A percentile compares a stretch with the other conserved stretches of the same genome.
phyloP scores from a whole-genome alignment of 2,329 filamentous ascomycete species.

The Cytospora schulzeri region DNA sequence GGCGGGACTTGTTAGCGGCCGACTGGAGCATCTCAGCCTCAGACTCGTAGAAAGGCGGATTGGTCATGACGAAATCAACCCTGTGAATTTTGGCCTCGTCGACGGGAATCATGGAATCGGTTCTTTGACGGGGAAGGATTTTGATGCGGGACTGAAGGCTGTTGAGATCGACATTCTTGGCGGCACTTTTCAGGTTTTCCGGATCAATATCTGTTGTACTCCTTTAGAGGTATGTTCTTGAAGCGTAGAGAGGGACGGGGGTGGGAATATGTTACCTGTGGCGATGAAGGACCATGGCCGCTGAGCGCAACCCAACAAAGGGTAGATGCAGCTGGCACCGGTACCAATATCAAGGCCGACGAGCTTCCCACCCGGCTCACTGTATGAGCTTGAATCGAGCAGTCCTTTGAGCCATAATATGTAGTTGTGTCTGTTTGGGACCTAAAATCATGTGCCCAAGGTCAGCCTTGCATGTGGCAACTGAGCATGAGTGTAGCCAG shows the following conservation, averaged over 20 bases:
- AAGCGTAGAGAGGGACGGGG: neutral
- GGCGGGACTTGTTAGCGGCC: constrained; percentile 65
- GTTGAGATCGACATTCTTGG: constrained; percentile 69
- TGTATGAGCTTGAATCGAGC: constrained; percentile 69
- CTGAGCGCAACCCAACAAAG: constrained; percentile 73
- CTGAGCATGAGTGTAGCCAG: neutral
- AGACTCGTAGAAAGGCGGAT: constrained; percentile 91
- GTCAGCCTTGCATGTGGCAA: constrained; percentile 12
- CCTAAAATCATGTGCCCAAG: constrained; percentile 38
- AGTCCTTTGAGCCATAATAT: constrained; percentile 85
- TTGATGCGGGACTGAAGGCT: constrained; percentile 63
- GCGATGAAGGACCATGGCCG: constrained; percentile 75
- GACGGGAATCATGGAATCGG: constrained; percentile 65
- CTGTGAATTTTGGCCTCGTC: constrained; percentile 50
- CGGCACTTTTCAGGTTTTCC: constrained; percentile 67
- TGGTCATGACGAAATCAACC: constrained; percentile 88
- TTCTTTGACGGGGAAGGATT: constrained; percentile 56
- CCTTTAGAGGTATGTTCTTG: constrained; percentile 8
- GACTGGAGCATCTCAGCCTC: constrained; percentile 67
- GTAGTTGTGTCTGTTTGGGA: constrained; percentile 78
- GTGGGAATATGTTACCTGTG: constrained; percentile 51
- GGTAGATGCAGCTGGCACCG: constrained; percentile 89
- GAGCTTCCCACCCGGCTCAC: constrained; percentile 51
- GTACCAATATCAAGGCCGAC: constrained; percentile 84
- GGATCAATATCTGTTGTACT: constrained; percentile 68